Base-by-base conservation (phyloP, 1,139 yeast genomes). In the Candida pseudoviswanathii region DNA sequence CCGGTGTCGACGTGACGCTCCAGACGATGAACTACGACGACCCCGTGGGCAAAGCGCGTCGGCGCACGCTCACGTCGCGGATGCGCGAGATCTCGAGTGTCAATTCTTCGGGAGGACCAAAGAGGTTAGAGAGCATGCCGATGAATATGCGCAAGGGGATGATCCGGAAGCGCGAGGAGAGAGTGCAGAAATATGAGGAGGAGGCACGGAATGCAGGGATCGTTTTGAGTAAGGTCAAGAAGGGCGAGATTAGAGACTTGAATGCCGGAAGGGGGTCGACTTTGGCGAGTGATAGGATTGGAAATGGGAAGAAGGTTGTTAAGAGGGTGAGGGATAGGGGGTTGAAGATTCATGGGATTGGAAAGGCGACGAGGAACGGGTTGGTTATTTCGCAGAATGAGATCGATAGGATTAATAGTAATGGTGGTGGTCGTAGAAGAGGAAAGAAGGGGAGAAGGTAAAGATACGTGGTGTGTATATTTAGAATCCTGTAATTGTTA, bases 191-290 rank as follows among this genome's bases (percentile, higher is more conserved):
- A 60, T 80, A 77, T 61, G 96, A 89, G 63, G 71, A 78, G 50
- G 91, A 89, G 45, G 97, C 99, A 5, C 79, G 75, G 52, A 92
- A 92, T 38, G 96, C 96, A 2, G 98, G 98, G 6, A 89, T 92
- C 52, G 80, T 94, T 24, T 72, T 92, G 47, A 78, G 91, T 2
- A 84, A 77, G 60, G 82, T 78, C 21, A 78, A 75, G 59, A 84
- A 82, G 65, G 91, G 90, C 5, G 80, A 84, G 51, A 71, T 85
- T 51, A 73, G 94, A 61, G 75, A 75, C 50, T 66, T 81, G 57
- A 75, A 80, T 54, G 69, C 75, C 45, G 89, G 86, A 39, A 71
- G 72, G 51, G 86, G 86, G 2, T 73, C 77, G 5, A 78, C 84
- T 4, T 64, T 73, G 16, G 62, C 80, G 11, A 68, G 76, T 51